phyloP scores from a whole-genome alignment of 306 rosid species.

The Corylus heterophylla region DNA sequence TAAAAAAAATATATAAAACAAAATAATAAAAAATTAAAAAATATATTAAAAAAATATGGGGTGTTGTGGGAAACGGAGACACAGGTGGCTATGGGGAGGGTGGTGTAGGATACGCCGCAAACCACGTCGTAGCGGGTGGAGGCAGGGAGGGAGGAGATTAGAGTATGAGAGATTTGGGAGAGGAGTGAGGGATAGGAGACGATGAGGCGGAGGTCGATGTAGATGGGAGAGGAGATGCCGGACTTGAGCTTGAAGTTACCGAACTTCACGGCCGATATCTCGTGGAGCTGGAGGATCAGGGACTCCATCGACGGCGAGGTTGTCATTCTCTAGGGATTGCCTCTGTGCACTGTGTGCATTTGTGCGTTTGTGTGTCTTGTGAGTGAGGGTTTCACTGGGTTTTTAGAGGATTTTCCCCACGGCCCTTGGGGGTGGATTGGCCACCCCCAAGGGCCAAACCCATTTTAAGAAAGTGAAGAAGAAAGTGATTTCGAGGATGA shows the following conservation, averaged over 20 bases:
- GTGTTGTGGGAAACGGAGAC: constrained; percentile 50
- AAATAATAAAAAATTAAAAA: too few relatives aligned
- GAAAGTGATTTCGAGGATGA: constrained; percentile 44
- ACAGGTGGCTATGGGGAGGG: constrained; percentile 86
- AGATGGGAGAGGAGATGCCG: constrained; percentile 85
- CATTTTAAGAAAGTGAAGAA: constrained; percentile 11
- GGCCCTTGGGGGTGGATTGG: too few relatives aligned
- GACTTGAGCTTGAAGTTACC: constrained; percentile 92
- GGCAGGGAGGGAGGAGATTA: constrained; percentile 58
- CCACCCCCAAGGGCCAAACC: too few relatives aligned
- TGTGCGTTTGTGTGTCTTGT: background rate
- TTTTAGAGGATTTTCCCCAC: background rate
- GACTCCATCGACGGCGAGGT: constrained; percentile 58
- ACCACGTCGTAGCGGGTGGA: constrained; percentile 60
- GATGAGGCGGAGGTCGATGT: constrained; percentile 87
- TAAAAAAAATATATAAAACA: too few relatives aligned
- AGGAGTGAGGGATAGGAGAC: constrained; percentile 82
- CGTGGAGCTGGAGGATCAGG: constrained; percentile 71
- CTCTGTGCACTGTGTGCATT: background rate
- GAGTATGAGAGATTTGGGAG: constrained; percentile 67
- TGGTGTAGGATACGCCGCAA: constrained; percentile 90
- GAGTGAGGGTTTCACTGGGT: background rate
- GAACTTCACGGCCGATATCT: constrained; percentile 86
- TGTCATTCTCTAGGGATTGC: constrained; percentile 28
- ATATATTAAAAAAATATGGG: constrained; percentile 19